These are phyloP conservation scores for Teunomyces funiuensis DNA, from an alignment of 805 yeast species.

Conservation along the genomic window DNA sequence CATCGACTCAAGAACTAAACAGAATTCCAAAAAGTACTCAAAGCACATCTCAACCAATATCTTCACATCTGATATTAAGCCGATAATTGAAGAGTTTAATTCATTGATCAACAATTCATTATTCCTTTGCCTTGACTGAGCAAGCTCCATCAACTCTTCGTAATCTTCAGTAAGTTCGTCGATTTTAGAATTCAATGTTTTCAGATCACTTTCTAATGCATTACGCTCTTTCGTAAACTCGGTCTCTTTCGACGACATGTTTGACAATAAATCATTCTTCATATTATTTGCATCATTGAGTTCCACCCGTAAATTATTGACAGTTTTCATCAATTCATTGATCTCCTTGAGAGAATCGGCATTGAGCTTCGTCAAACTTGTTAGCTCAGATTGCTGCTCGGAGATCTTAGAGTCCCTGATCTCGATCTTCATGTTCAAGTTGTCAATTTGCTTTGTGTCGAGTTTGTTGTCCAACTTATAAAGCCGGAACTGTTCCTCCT, in stretches of 20 bases:
- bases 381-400: conserved; percentile 14
- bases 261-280: conserved; percentile 65
- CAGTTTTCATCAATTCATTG: conserved; percentile 13
- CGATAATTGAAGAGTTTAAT: conserved; percentile 21
- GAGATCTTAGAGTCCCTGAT: conserved; percentile 14
- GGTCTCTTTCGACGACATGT: conserved; percentile 62
- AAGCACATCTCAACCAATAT: conserved; percentile 18
- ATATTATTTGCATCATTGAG: conserved; percentile 29
- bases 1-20: conserved; percentile 67
- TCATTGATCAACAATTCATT: conserved; percentile 29
- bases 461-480: conserved; percentile 9
- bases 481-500: conserved; percentile 8
- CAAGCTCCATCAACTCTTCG: conserved; percentile 42
- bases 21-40: conserved; percentile 42
- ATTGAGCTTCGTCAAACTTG: conserved; percentile 12
- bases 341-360: conserved; percentile 14
- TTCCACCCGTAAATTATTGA: conserved; percentile 16
- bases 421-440: conserved; percentile 11
- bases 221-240: conserved; percentile 58
- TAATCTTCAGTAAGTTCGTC: conserved; percentile 47
- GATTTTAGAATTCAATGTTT: conserved; percentile 40
- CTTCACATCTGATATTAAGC: conserved; percentile 15
- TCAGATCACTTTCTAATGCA: conserved; percentile 49
- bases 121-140: conserved; percentile 25
- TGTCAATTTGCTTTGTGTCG: conserved; percentile 12